These are phyloP conservation scores for Clohesyomyces aquaticus DNA, from an alignment of 495 filamentous ascomycete species.

Conservation along the genomic window DNA sequence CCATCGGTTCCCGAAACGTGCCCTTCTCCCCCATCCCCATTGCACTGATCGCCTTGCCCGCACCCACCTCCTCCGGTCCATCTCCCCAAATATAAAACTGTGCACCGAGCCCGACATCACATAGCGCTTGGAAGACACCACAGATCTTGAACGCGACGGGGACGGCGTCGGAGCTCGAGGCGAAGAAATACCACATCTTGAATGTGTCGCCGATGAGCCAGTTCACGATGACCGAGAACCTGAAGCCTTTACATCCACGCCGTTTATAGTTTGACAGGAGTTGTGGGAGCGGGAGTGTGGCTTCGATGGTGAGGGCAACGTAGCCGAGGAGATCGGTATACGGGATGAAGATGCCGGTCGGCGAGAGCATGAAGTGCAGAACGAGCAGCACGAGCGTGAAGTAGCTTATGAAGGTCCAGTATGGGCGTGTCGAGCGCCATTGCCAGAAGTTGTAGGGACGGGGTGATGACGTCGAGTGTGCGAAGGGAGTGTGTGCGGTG, in stretches of 20 bases:
- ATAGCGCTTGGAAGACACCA: constrained; percentile 85
- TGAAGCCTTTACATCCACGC: constrained; percentile 85
- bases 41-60: not conserved
- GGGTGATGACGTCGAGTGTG: constrained; percentile 50
- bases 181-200: constrained; percentile 90
- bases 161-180: constrained; percentile 63
- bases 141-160: constrained; percentile 90
- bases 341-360: constrained; percentile 60
- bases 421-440: constrained; percentile 84
- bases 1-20: not conserved
- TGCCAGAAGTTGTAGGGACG: constrained; percentile 94
- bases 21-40: constrained; percentile 4
- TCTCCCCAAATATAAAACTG: constrained; percentile 86
- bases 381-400: constrained; percentile 66
- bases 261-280: constrained; percentile 77
- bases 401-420: constrained; percentile 84
- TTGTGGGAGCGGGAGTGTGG: constrained; percentile 86
- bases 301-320: constrained; percentile 85
- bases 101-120: constrained; percentile 79
- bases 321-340: constrained; percentile 79
- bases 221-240: constrained; percentile 78
- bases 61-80: constrained; percentile 43
- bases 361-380: constrained; percentile 73
- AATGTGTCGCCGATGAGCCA: constrained; percentile 92
- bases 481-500: constrained; percentile 47